Percentiles rank a stretch among this genome's conserved stretches.
Evolutionary conservation across 164 flowering plant genomes (phyloP).

Genomic region (Pachysandra terminalis): DNA sequence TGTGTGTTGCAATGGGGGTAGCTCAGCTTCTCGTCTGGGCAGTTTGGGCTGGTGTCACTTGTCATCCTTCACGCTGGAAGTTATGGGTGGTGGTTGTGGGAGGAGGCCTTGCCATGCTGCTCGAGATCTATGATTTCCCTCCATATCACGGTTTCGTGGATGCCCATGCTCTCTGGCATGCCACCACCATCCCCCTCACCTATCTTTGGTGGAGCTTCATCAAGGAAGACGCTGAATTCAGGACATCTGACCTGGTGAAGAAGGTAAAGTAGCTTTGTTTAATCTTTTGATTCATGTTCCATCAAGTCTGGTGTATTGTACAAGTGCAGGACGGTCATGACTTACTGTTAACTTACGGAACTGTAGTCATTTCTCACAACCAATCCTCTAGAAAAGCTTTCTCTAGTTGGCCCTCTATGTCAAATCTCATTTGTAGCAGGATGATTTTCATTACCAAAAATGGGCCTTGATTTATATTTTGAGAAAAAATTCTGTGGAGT

Average conservation of each 20-base stretch:
- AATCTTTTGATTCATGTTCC: no score
- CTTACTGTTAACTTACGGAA: no score
- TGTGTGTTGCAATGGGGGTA: slow-evolving; percentile 52
- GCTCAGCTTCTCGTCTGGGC: slow-evolving; percentile 74
- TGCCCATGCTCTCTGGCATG: slow-evolving; percentile 86
- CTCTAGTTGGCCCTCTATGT: no score
- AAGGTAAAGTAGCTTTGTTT: slow-evolving; percentile 44
- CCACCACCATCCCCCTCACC: slow-evolving; percentile 61
- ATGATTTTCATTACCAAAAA: no score
- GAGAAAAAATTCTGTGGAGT: no score
- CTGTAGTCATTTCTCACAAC: no score
- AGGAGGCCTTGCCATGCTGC: slow-evolving; percentile 55
- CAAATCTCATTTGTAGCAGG: no score
- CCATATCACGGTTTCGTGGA: slow-evolving; percentile 71
- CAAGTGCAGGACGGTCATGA: no score
- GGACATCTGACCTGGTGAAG: slow-evolving; percentile 53
- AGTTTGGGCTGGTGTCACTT: slow-evolving; percentile 61
- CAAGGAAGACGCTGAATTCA: slow-evolving; percentile 73
- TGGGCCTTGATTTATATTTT: no score
- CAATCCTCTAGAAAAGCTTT: no score
- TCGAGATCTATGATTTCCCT: slow-evolving; percentile 78
- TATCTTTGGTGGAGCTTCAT: slow-evolving; percentile 90
- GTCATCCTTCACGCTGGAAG: slow-evolving; percentile 81
- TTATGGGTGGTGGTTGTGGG: slow-evolving; percentile 68
- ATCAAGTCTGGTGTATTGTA: no score